Percentiles rank a stretch among this genome's conserved stretches.
Evolutionary conservation across 2,329 filamentous ascomycete genomes (phyloP).

Genomic region (Talaromyces sp.): DNA sequence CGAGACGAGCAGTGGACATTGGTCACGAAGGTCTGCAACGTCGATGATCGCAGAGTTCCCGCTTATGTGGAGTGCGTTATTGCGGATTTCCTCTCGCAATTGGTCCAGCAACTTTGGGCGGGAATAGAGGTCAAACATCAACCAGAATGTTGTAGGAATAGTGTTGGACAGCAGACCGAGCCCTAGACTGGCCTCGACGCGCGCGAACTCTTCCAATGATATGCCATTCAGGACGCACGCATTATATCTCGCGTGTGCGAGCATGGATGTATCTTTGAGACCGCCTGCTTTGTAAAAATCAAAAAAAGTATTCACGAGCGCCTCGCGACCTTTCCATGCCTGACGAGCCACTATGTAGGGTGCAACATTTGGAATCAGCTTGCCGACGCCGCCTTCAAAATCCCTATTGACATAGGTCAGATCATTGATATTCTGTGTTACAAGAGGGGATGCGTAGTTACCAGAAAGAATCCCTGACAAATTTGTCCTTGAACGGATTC

Average conservation of each 20-base stretch:
- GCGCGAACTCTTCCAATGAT: slow-evolving; percentile 24
- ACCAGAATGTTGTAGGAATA: slow-evolving; percentile 45
- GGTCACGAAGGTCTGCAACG: slow-evolving; percentile 31
- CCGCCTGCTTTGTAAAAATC: slow-evolving; percentile 41
- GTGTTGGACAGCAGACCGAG: slow-evolving; percentile 44
- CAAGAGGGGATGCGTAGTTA: slow-evolving; percentile 7
- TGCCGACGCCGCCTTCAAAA: slow-evolving; percentile 36
- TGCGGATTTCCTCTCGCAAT: slow-evolving; percentile 40
- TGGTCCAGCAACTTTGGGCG: slow-evolving; percentile 37
- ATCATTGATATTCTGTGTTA: too few relatives aligned
- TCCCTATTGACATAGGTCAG: slow-evolving; percentile 26
- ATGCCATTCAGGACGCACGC: slow-evolving; percentile 19
- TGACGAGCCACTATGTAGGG: slow-evolving; percentile 39
- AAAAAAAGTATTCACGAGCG: slow-evolving; percentile 34
- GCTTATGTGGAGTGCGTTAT: slow-evolving; percentile 26
- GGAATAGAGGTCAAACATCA: slow-evolving; percentile 43
- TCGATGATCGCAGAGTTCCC: slow-evolving; percentile 26
- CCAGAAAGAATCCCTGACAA: slow-evolving; percentile 26
- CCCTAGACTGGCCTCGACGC: slow-evolving; percentile 27
- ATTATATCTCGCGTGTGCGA: slow-evolving; percentile 23
- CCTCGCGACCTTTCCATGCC: slow-evolving; percentile 36
- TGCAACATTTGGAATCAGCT: slow-evolving; percentile 30
- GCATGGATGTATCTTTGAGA: slow-evolving; percentile 33
- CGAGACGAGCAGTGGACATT: slow-evolving; percentile 37
- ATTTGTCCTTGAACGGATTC: slow-evolving; percentile 27